Percentiles rank a stretch among this genome's conserved stretches.
Evolutionary conservation across 2,329 filamentous ascomycete genomes (phyloP).

Genomic region (Dactylonectria macrodidyma): DNA sequence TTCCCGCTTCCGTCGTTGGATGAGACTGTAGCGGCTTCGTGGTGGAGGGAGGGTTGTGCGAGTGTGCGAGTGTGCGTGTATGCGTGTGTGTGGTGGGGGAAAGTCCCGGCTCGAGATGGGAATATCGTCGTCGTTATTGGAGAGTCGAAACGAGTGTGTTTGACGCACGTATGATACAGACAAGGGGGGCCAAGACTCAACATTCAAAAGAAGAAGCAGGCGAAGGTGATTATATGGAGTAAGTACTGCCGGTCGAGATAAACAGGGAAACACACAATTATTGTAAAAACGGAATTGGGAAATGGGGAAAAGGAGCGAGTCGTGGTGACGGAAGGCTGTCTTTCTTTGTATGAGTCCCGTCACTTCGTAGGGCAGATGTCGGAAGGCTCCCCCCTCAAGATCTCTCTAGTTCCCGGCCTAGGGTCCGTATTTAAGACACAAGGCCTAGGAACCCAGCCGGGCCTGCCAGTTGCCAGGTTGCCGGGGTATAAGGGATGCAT

Average conservation of each 20-base stretch:
- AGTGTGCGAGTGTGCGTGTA: too few species aligned
- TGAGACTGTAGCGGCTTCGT: conserved; percentile 42
- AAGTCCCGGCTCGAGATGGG: conserved; percentile 39
- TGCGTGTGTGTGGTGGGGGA: conserved; percentile 38
- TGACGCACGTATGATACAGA: conserved; percentile 38
- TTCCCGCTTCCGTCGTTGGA: conserved; percentile 49
- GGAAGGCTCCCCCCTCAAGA: conserved; percentile 44
- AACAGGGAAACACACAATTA: conserved; percentile 38
- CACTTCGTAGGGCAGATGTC: conserved; percentile 41
- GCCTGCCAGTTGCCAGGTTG: conserved; percentile 30
- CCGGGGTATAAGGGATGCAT: conserved; percentile 40
- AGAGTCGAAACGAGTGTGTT: conserved; percentile 46
- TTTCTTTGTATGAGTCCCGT: conserved; percentile 45
- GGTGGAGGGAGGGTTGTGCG: conserved; percentile 33
- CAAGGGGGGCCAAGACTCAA: conserved; percentile 32
- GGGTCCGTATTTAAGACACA: conserved; percentile 49
- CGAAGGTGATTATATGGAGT: conserved; percentile 35
- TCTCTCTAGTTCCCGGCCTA: conserved; percentile 47
- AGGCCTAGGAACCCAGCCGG: conserved; percentile 45
- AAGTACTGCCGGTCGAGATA: conserved; percentile 30
- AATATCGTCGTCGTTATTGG: conserved; percentile 39
- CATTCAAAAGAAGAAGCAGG: conserved; percentile 41
- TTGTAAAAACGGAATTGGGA: conserved; percentile 11
- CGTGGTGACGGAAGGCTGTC: conserved; percentile 34
- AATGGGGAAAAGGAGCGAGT: conserved; percentile 34